phyloP scores from a whole-genome alignment of 2,329 filamentous ascomycete species.

The Microsporum ferrugineum region DNA sequence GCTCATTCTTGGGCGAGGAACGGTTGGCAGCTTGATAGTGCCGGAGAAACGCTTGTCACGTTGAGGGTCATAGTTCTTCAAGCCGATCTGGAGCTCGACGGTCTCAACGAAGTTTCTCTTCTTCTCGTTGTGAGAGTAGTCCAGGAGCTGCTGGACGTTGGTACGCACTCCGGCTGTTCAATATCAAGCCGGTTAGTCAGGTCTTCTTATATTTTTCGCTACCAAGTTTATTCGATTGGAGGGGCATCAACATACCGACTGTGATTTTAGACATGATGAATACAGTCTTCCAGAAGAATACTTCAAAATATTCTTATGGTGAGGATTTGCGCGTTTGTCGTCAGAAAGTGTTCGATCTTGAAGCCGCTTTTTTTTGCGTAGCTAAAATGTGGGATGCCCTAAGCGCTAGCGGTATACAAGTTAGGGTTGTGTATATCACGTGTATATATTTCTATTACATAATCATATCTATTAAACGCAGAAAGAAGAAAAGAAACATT shows the following conservation, averaged over 20 bases:
- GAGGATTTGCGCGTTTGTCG: conserved; percentile 43
- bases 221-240: neutral
- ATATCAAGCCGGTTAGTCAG: conserved; percentile 4
- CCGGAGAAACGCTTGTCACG: conserved; percentile 99
- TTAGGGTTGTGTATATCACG: conserved; percentile 5
- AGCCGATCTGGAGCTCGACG: conserved; percentile 71
- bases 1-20: conserved; percentile 83
- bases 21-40: conserved; percentile 86
- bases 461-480: neutral
- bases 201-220: neutral
- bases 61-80: conserved; percentile 99
- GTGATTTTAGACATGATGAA: conserved; percentile 47
- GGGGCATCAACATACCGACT: conserved; percentile 38
- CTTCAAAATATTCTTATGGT: conserved; percentile 54
- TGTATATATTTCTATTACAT: neutral
- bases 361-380: neutral
- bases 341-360: conserved; percentile 5
- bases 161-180: conserved; percentile 74
- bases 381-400: conserved; percentile 9
- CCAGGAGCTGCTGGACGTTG: conserved; percentile 85
- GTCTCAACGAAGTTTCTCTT: conserved; percentile 97
- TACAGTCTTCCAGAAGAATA: conserved; percentile 79
- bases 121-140: conserved; percentile 92
- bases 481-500: neutral
- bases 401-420: conserved; percentile 8